A percentile compares a stretch with the other conserved stretches of the same genome.
Evolutionary conservation across 768 basidiomycete species (phyloP).

Genomic region (Rhizopogon vulgaris): DNA sequence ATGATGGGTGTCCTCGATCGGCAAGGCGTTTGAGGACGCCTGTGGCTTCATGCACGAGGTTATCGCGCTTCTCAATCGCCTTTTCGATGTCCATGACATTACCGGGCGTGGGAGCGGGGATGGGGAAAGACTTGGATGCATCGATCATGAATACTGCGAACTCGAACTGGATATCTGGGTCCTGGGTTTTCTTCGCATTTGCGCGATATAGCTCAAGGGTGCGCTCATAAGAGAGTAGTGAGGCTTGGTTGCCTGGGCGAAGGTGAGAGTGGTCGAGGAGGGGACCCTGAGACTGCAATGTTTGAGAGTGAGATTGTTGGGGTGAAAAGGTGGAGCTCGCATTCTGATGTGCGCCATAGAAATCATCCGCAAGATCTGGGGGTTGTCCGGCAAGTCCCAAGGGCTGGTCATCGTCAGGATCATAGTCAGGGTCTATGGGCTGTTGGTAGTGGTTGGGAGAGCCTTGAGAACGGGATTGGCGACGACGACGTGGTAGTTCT

Average conservation of each 20-base stretch:
- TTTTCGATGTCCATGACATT: constrained; percentile 80
- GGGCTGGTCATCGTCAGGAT: constrained; percentile 38
- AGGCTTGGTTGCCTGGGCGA: constrained; percentile 86
- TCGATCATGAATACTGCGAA: constrained; percentile 99
- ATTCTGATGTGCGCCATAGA: constrained; percentile 19
- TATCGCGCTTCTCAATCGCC: constrained; percentile 77
- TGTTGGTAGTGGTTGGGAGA: constrained; percentile 17
- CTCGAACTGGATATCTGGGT: constrained; percentile 96
- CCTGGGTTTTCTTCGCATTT: constrained; percentile 98
- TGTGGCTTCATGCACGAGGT: constrained; percentile 84
- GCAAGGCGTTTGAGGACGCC: constrained; percentile 84
- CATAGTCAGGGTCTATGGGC: constrained; percentile 27
- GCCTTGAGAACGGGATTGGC: constrained; percentile 15
- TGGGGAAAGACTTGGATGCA: constrained; percentile 84
- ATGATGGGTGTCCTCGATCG: constrained; percentile 88
- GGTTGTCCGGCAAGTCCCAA: constrained; percentile 21
- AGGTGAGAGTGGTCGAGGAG: constrained; percentile 91
- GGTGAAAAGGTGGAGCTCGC: constrained; percentile 21
- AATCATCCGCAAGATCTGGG: constrained; percentile 38
- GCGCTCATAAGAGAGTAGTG: constrained; percentile 90
- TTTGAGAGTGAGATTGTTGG: constrained; percentile 59
- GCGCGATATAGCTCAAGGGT: constrained; percentile 96
- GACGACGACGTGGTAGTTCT: constrained; percentile 8
- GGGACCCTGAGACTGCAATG: constrained; percentile 42
- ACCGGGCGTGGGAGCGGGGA: constrained; percentile 61